Conservation (phyloP, 73 alveolate species). For the Symbiodinium pilosum region DNA sequence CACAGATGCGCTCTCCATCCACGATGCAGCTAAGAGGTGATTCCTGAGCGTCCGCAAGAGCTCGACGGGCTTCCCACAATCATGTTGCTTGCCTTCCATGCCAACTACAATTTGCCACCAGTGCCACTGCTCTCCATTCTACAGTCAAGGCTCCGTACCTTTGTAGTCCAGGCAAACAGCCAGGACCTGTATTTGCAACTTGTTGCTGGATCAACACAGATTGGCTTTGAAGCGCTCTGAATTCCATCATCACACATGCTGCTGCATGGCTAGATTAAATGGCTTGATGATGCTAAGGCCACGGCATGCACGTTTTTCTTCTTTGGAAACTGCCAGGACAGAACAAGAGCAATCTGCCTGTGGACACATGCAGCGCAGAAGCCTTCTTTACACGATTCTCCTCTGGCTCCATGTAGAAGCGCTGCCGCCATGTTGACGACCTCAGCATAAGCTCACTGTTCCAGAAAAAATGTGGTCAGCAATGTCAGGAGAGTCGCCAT, state of each 20-base stretch:
- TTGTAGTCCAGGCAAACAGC: slow-evolving; percentile 20
- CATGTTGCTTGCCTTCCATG: too few species aligned
- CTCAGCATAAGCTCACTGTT: too few species aligned
- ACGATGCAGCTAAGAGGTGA: slow-evolving; percentile 15
- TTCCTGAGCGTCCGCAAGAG: not conserved
- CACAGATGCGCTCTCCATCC: slow-evolving; percentile 13
- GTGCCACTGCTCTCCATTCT: too few species aligned
- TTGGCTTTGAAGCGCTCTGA: too few species aligned
- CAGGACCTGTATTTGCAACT: not conserved
- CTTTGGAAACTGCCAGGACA: not conserved
- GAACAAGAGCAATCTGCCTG: not conserved
- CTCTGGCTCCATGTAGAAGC: not conserved
- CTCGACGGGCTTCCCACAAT: too few species aligned
- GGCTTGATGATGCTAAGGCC: not conserved
- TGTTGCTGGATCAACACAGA: not conserved
- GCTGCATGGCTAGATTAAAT: too few species aligned
- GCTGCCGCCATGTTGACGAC: slow-evolving; percentile 34
- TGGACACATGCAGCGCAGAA: not conserved
- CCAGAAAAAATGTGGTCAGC: too few species aligned
- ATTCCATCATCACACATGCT: too few species aligned
- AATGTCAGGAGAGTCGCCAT: too few species aligned
- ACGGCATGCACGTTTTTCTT: not conserved
- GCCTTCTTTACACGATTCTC: slow-evolving; percentile 9
- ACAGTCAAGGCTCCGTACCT: not conserved
- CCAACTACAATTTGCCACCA: too few species aligned